These are phyloP conservation scores for Dryas integrifolia DNA, from an alignment of 331 rosid genomes.

Conservation along the genomic window DNA sequence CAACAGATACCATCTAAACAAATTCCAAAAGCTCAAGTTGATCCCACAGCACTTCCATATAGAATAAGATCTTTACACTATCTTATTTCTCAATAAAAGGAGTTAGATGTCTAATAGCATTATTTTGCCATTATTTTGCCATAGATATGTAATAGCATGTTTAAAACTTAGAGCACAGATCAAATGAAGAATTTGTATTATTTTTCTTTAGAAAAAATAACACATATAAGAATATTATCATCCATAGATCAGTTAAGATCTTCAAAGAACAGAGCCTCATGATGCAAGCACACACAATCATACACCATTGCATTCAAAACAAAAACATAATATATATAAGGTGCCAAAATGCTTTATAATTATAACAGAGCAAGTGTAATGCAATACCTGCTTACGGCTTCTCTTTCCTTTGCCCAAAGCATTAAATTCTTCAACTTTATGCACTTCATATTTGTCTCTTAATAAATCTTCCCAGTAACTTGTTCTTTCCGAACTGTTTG, in stretches of 20 bases:
- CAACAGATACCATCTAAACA: conserved; percentile 90
- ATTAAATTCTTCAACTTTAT: conserved; percentile 83
- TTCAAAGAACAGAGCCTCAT: conserved; percentile 1
- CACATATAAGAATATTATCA: background rate
- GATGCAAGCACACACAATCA: conserved; percentile 6
- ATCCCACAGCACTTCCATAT: conserved; percentile 6
- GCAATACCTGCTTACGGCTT: conserved; percentile 83
- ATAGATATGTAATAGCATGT: background rate
- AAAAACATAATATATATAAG: background rate
- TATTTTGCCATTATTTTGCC: background rate
- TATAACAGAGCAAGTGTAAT: background rate
- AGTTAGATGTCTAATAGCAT: conserved; percentile 2
- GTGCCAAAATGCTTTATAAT: background rate
- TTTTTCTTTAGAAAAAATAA: background rate
- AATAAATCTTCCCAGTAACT: conserved; percentile 94
- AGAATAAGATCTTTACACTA: background rate
- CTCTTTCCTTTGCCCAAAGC: conserved; percentile 95
- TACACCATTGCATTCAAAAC: background rate
- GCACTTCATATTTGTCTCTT: conserved; percentile 77
- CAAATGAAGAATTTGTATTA: background rate
- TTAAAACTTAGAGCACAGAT: background rate
- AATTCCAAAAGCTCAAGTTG: conserved; percentile 7
- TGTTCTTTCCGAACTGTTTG: conserved; percentile 54
- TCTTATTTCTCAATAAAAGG: too few species aligned
- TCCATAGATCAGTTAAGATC: conserved; percentile 1